phyloP scores from a whole-genome alignment of 148 eudicot species.

The Selenicereus undatus region DNA sequence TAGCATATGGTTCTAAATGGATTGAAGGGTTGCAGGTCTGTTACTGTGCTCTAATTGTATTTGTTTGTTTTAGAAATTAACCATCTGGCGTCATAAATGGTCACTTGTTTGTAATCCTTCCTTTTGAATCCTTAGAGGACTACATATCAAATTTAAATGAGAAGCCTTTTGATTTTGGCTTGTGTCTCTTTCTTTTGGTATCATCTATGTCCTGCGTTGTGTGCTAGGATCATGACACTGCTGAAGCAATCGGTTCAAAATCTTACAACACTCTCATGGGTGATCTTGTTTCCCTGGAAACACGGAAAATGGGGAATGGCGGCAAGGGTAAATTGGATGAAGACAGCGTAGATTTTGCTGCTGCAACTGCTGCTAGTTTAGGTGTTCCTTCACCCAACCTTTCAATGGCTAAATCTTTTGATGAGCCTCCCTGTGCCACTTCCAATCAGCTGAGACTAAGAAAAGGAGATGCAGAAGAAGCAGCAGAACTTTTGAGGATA shows the following conservation, averaged over 20 bases:
- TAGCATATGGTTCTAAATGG: neutral
- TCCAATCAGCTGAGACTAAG: slow-evolving; percentile 30
- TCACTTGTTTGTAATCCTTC: no score
- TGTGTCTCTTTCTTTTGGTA: neutral
- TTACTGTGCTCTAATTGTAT: neutral
- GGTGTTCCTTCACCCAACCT: slow-evolving; percentile 91
- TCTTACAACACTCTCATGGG: slow-evolving; percentile 85
- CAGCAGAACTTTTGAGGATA: slow-evolving; percentile 55
- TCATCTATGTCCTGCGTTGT: slow-evolving; percentile 15
- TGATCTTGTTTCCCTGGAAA: slow-evolving; percentile 88
- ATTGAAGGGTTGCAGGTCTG: neutral
- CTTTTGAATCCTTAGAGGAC: neutral
- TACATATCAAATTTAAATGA: neutral
- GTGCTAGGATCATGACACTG: slow-evolving; percentile 68
- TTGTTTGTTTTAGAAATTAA: neutral
- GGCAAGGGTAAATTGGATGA: slow-evolving; percentile 45
- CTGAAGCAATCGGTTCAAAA: slow-evolving; percentile 66
- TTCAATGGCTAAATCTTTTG: slow-evolving; percentile 62
- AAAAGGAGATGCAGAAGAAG: slow-evolving; percentile 82
- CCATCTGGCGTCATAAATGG: neutral
- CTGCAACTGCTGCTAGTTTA: slow-evolving; percentile 88
- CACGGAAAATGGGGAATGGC: slow-evolving; percentile 44
- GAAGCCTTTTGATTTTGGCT: neutral
- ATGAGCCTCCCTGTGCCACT: slow-evolving; percentile 46
- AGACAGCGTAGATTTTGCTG: slow-evolving; percentile 83